Base-by-base conservation (phyloP, 2,329 filamentous ascomycete species). In the Penicillium sp. region DNA sequence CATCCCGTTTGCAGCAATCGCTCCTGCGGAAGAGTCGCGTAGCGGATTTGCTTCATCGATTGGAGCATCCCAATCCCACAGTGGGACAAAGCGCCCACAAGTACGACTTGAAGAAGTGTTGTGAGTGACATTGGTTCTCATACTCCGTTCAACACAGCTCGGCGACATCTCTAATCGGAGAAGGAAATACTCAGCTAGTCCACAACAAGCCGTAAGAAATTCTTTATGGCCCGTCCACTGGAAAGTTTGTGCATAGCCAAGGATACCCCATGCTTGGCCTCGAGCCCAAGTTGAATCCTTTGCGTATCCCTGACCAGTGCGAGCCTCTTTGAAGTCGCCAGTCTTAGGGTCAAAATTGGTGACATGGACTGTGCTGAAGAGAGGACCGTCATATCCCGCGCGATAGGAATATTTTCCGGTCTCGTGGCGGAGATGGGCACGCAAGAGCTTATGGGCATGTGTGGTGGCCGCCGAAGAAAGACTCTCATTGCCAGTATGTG, bases 1-100 rank as follows among this genome's bases (percentile, higher is more conserved):
- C 1, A 78, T 34, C 0, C 75, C 75, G 52, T 77, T 76, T 1
- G 73, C 74, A 1, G 74, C 69, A 33, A 77, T 71, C 5, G 76
- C 67, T 0, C 72, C 75, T 3, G 75, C 75, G 0, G 72, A 75
- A 0, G 71, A 70, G 39, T 78, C 75, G 15, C 74, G 56, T 61
- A 75, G 32, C 51, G 49, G 60, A 18, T 44, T 43, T 1, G 24
- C 41, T 10, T 54, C 54, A 18, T 59, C 54, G 3, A 55, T 42
- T 1, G 59, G 59, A 5, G 59, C 57, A 47, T 63, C 61, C 44
- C 63, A 65, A 26, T 65, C 62, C 62, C 62, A 63, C 4, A 61
- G 49, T 4, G 62, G 61, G 1, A 54, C 51, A 21, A 46, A 46
- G 12, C 47, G 42, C 17, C 47, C 47, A 37, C 42, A 51, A 7